phyloP scores from a whole-genome alignment of 345 rosid species.

The Populus tremula region DNA sequence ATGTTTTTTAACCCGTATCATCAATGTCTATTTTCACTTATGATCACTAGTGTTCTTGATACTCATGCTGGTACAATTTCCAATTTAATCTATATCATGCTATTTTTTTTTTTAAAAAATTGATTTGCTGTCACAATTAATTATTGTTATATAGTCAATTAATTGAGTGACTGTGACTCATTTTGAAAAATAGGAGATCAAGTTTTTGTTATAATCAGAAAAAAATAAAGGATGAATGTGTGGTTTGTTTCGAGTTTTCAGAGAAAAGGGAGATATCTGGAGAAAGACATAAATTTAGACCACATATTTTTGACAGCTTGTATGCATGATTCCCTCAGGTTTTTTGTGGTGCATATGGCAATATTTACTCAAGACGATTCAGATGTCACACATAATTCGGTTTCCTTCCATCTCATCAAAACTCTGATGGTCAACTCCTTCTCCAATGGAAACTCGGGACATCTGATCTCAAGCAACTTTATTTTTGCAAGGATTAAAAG shows the following conservation, averaged over 20 bases:
- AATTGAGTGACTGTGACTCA: neutral
- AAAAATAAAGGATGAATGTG: neutral
- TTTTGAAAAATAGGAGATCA: no score
- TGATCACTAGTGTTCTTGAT: neutral
- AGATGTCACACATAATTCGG: neutral
- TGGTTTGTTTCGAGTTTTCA: no score
- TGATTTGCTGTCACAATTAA: neutral
- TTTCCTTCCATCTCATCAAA: neutral
- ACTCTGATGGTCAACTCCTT: constrained; percentile 21
- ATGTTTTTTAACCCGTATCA: no score
- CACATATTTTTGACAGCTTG: neutral
- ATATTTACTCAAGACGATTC: neutral
- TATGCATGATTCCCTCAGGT: neutral
- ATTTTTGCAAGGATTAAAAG: constrained; percentile 5
- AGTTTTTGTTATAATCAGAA: no score
- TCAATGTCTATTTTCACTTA: neutral
- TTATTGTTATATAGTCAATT: neutral
- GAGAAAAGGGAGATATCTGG: neutral
- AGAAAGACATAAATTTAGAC: neutral
- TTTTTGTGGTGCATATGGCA: neutral
- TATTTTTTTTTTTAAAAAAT: neutral
- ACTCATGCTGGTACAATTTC: neutral
- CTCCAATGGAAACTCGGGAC: constrained; percentile 8
- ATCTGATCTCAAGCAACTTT: constrained; percentile 9
- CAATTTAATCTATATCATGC: neutral